Evolutionary conservation across 2,329 filamentous ascomycete genomes (phyloP), one percentile per base, ranked within the genome.

Genomic region (Didymella lethalis): DNA sequence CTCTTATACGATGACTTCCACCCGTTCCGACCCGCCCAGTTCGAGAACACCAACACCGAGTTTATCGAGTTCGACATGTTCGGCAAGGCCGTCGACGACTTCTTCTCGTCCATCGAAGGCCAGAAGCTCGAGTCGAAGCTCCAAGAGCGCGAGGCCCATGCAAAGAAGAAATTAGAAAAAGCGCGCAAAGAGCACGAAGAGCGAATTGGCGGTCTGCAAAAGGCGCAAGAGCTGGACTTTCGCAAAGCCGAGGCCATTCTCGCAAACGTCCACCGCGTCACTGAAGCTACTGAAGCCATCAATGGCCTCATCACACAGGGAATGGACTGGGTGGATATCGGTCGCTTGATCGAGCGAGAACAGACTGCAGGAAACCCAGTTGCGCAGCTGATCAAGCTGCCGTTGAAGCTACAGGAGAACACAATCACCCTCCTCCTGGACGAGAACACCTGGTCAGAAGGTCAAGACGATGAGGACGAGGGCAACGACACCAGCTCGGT

Each of bases 271-370:
- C 92, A 96, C 72, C 86, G 93, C 49, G 93, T 98, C 0, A 91
- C 97, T 74, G 95, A 98, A 78, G 93, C 92, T 4, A 93, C 93
- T 75, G 91, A 93, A 74, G 93, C 95, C 3, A 89, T 99, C 52
- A 98, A 96, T 75, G 91, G 92, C 0, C 81, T 98, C n/a, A 87
- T 99, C 59, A 87, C 87, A 5, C 92, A 97, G 71, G 94, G 94
- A 11, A 98, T 98, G 93, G 95, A 99, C 69, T 99, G 95, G 95
- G 88, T 92, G 11, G 91, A 97, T 65, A 93, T 98, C 69, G 92
- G 86, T 10, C 90, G 90, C 58, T 80, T 99, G 62, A 91, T 99
- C 51, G 92, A 97, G 74, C 86, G 92, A 65, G 94, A 98, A 74
- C 91, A 96, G 75, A 87, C 83, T 61, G 84, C 88, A 48, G 84